phyloP scores from a whole-genome alignment of 73 alveolate species.

The Paramecium sexaurelia region DNA sequence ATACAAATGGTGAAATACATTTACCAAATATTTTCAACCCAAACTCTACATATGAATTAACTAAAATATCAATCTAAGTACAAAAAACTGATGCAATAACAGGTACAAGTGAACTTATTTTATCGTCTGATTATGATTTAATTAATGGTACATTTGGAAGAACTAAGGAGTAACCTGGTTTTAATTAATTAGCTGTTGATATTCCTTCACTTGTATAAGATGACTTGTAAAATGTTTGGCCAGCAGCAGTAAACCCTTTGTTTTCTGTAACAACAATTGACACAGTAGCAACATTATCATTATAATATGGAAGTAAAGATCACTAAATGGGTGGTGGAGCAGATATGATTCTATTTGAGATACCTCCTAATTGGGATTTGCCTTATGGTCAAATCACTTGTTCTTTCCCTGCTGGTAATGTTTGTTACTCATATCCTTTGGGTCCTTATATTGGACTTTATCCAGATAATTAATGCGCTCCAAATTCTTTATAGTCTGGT shows the following conservation, averaged over 20 bases:
- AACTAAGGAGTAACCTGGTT: constrained; percentile 21
- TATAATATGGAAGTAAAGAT: neutral
- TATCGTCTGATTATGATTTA: neutral
- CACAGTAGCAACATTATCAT: neutral
- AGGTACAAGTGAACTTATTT: neutral
- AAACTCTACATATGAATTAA: constrained; percentile 14
- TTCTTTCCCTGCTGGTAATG: constrained; percentile 1
- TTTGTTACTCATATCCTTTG: neutral
- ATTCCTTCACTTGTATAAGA: neutral
- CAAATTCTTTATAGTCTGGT: neutral
- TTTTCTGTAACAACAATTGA: constrained; percentile 13
- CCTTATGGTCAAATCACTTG: neutral
- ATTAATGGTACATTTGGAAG: constrained; percentile 30
- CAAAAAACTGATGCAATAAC: constrained; percentile 39
- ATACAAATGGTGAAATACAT: constrained; percentile 56
- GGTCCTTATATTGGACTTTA: constrained; percentile 16
- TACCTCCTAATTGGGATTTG: constrained; percentile 39
- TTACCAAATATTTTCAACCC: constrained; percentile 60
- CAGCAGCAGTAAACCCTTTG: neutral
- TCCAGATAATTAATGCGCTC: neutral
- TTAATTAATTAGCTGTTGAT: neutral
- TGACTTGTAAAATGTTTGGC: neutral
- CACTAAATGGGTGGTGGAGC: constrained; percentile 46
- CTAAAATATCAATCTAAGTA: constrained; percentile 1
- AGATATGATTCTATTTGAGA: constrained; percentile 24